These are phyloP conservation scores for Dictyostelium firmibasis DNA, from an alignment of 78 protist genomes.

Conservation along the genomic window DNA sequence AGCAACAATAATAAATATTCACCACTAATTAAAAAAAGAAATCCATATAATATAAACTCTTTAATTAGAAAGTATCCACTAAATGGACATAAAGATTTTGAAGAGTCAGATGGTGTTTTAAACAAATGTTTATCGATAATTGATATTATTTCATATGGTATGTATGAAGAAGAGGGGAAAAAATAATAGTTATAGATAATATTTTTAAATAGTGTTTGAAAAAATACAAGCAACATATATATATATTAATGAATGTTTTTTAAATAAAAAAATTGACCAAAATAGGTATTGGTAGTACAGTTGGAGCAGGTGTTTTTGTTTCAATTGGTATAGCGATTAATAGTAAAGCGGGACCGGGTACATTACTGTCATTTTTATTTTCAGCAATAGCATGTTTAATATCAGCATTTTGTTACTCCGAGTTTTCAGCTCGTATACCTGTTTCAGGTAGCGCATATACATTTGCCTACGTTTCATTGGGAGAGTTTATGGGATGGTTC, in stretches of 20 bases:
- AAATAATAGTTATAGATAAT: too few relatives aligned
- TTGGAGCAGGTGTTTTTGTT: slow-evolving; percentile 90
- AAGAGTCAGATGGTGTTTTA: not conserved
- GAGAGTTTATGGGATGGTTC: slow-evolving; percentile 79
- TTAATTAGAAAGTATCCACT: slow-evolving; percentile 17
- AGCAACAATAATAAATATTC: not conserved
- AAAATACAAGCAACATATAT: too few relatives aligned
- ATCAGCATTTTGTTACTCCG: slow-evolving; percentile 83
- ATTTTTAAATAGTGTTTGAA: too few relatives aligned
- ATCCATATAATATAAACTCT: not conserved
- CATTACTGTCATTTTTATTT: slow-evolving; percentile 66
- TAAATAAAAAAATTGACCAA: too few relatives aligned
- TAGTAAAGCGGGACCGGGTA: slow-evolving; percentile 83
- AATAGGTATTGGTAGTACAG: slow-evolving; percentile 47
- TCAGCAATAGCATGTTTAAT: slow-evolving; percentile 70
- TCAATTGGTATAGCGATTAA: slow-evolving; percentile 79
- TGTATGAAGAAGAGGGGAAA: not conserved
- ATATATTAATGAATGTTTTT: too few relatives aligned
- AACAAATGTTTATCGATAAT: slow-evolving; percentile 53
- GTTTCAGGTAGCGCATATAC: slow-evolving; percentile 85
- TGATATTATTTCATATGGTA: slow-evolving; percentile 83
- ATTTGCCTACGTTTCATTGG: slow-evolving; percentile 75
- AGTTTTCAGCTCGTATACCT: slow-evolving; percentile 77
- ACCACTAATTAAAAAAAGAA: not conserved
- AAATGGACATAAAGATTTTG: not conserved